Percentiles rank a stretch among this genome's conserved stretches.
These are phyloP conservation scores for Oenanthe sinensis DNA, from an alignment of 129 eudicot species.

Conservation along the genomic window DNA sequence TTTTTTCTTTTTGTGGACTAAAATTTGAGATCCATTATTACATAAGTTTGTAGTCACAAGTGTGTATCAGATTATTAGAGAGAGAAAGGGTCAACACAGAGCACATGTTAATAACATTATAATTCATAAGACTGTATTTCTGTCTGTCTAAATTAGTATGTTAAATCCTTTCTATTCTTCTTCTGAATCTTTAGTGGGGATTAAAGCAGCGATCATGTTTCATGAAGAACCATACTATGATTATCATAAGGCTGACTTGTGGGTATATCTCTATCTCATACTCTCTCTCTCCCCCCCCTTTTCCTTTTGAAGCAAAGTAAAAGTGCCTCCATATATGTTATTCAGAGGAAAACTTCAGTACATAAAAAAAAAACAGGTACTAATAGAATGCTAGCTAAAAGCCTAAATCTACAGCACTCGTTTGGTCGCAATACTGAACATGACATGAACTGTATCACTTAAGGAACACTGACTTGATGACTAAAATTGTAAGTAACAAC, in stretches of 20 bases:
- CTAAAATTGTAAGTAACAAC: not conserved
- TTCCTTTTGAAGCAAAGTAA: not conserved
- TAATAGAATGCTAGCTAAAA: not conserved
- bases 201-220: slow-evolving; percentile 72
- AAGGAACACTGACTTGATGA: not conserved
- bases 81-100: not conserved
- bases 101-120: not conserved
- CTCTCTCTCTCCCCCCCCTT: not conserved
- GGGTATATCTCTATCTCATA: slow-evolving; percentile 45
- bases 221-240: slow-evolving; percentile 89
- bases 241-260: slow-evolving; percentile 56
- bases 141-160: not conserved
- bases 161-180: not conserved
- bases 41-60: not conserved
- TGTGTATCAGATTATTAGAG: not conserved
- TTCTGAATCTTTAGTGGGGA: slow-evolving; percentile 69
- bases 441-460: not conserved
- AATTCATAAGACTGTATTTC: not conserved
- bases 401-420: not conserved
- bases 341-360: not conserved
- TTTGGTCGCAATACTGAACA: not conserved
- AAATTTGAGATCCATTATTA: not conserved
- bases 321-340: not conserved
- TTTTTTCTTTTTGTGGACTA: not conserved
- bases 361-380: not conserved